Percentiles rank a stretch among this genome's conserved stretches.
phyloP scores from a whole-genome alignment of 768 basidiomycete species.

The Pulveroboletus sp. region DNA sequence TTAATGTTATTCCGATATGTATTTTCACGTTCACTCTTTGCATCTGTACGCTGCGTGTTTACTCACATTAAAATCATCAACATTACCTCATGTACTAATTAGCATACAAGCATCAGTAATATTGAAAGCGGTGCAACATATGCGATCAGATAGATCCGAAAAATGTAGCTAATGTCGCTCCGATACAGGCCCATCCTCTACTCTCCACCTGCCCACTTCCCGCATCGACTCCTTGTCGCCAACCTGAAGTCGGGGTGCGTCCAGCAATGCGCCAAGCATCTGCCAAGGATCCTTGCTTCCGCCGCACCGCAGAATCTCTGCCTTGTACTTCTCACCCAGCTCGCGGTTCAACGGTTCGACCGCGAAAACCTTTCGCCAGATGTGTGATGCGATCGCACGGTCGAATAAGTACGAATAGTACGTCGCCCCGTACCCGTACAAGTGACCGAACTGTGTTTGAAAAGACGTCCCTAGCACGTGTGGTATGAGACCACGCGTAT shows the following conservation, averaged over 20 bases:
- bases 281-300: conserved; percentile 93
- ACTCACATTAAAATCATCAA: too few relatives aligned
- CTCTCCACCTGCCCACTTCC: conserved; percentile 84
- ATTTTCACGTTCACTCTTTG: conserved; percentile 6
- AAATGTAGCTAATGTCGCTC: conserved; percentile 49
- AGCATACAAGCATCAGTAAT: too few relatives aligned
- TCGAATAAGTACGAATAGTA: conserved; percentile 99
- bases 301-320: conserved; percentile 71
- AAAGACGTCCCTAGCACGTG: conserved; percentile 83
- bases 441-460: conserved; percentile 94
- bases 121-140: background rate
- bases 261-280: conserved; percentile 75
- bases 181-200: conserved; percentile 66
- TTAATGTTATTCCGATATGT: conserved; percentile 23
- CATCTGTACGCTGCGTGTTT: too few relatives aligned
- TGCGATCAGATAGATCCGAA: too few relatives aligned
- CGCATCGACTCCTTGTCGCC: conserved; percentile 86
- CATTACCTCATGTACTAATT: too few relatives aligned
- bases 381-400: conserved; percentile 89
- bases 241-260: conserved; percentile 54
- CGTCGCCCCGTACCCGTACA: conserved; percentile 95
- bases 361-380: conserved; percentile 77
- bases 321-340: conserved; percentile 78
- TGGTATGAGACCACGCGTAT: conserved; percentile 74
- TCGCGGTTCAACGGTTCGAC: conserved; percentile 63